These are phyloP conservation scores for Malus hybrid DNA, from an alignment of 331 rosid species.

Conservation along the genomic window DNA sequence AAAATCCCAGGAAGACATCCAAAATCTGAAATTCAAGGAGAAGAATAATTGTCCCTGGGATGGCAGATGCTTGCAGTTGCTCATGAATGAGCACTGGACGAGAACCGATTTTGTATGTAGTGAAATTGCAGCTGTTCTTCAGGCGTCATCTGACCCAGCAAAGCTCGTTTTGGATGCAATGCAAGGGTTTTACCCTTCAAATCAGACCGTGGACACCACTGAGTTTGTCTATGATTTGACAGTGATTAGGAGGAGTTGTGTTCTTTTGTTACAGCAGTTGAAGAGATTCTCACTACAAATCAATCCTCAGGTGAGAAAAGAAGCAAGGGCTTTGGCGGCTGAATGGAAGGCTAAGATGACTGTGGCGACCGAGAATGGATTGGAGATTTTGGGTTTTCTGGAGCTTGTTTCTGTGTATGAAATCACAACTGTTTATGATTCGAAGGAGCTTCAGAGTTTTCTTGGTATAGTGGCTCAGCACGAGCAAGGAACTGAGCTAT, in stretches of 20 bases:
- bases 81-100: slow-evolving; percentile 15
- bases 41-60: slow-evolving; percentile 1
- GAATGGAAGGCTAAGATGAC: slow-evolving; percentile 28
- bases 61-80: slow-evolving; percentile 19
- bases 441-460: slow-evolving; percentile 22
- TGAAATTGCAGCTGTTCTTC: slow-evolving; percentile 18
- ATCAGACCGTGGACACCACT: background rate
- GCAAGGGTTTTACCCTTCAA: slow-evolving; percentile 26
- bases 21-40: background rate
- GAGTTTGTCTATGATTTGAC: slow-evolving; percentile 25
- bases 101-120: slow-evolving; percentile 6
- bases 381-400: slow-evolving; percentile 33
- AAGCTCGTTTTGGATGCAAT: slow-evolving; percentile 40
- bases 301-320: slow-evolving; percentile 21
- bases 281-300: slow-evolving; percentile 14
- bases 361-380: background rate
- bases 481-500: slow-evolving; percentile 28
- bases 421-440: slow-evolving; percentile 17
- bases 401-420: slow-evolving; percentile 21
- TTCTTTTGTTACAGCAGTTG: slow-evolving; percentile 30
- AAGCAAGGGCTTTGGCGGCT: slow-evolving; percentile 27
- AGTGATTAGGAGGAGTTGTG: slow-evolving; percentile 24
- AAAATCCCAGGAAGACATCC: background rate
- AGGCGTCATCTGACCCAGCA: slow-evolving; percentile 19
- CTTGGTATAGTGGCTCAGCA: slow-evolving; percentile 22